Evolutionary conservation across 2,329 filamentous ascomycete genomes (phyloP).

Genomic region (Zymoseptoria passerinii): DNA sequence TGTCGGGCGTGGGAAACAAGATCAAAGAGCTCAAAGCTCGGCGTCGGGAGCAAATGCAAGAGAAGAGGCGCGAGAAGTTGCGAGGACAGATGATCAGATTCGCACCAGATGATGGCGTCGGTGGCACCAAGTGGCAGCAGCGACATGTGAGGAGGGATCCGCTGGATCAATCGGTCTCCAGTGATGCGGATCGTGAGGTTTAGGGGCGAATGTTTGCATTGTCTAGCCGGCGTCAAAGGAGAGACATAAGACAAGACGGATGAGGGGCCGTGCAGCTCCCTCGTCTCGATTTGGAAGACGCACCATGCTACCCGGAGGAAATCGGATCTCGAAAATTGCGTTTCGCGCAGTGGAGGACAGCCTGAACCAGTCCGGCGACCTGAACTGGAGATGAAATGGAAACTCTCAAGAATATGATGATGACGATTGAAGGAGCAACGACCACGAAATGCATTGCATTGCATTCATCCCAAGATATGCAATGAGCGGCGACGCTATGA

Average conservation of each 20-base stretch:
- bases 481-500: background rate
- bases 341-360: background rate
- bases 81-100: conserved; percentile 49
- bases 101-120: background rate
- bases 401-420: background rate
- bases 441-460: background rate
- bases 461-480: background rate
- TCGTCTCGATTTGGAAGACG: too few relatives aligned
- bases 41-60: conserved; percentile 40
- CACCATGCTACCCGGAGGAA: background rate
- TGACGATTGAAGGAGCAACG: background rate
- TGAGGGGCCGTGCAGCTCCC: too few relatives aligned
- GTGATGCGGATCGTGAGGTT: too few relatives aligned
- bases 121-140: background rate
- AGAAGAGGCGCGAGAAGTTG: conserved; percentile 46
- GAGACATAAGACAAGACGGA: too few relatives aligned
- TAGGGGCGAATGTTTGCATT: too few relatives aligned
- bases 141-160: too few relatives aligned
- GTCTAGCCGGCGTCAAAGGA: too few relatives aligned
- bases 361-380: background rate
- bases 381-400: background rate
- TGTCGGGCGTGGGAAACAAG: conserved; percentile 42
- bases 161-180: too few relatives aligned
- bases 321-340: background rate
- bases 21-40: conserved; percentile 37